Base-by-base conservation (phyloP, 371 early-diverging fungal genomes). In the Mucor velutinosus region DNA sequence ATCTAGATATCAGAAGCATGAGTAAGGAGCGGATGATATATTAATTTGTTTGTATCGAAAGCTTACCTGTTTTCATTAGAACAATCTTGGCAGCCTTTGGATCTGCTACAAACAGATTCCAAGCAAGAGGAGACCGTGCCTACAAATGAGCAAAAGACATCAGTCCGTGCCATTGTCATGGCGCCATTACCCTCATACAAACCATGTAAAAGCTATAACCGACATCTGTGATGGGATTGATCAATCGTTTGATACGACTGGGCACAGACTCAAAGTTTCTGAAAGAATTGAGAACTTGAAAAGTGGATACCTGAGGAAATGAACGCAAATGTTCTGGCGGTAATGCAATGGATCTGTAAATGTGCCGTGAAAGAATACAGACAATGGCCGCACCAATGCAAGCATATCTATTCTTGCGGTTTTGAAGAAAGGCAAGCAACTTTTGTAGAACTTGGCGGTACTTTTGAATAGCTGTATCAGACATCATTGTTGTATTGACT, bases 91-190 rank as follows among this genome's bases (percentile, higher is more conserved):
- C 77, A 14, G 67, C 58, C 7, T 65, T 59, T 7, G 81, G 77
- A n/a, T 81, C 65, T 4, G 79, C 58, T 8, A 81, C 55, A 35
- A 60, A 64, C 4, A 81, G 45, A 1, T 73, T 74, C 81, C 81
- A 81, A 21, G 41, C 32, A 39, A 73, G 58, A 3, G 78, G 74
- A 12, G 74, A 43, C 30, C 69, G 62, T 14, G 39, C 60, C 77
- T 77, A 51, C 4, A 35, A 4, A 35, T 10, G 30, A 30, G 10
- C 37, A 45, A 43, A 1, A 12, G 3, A 43, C n/a, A 17, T 43
- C 3, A n/a, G 15, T 43, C n/a, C 43, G 6, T 43, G 6, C 14
- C 19, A 43, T 43, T 17, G 41, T 17, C 11, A 43, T 43, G 11
- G 11, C 0, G 19, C 19, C 17, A 43, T 43, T 76, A 76, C 76